Evolutionary conservation across 1,284 basidiomycete species (phyloP).

Genomic region (Cryptococcus amylolentus): DNA sequence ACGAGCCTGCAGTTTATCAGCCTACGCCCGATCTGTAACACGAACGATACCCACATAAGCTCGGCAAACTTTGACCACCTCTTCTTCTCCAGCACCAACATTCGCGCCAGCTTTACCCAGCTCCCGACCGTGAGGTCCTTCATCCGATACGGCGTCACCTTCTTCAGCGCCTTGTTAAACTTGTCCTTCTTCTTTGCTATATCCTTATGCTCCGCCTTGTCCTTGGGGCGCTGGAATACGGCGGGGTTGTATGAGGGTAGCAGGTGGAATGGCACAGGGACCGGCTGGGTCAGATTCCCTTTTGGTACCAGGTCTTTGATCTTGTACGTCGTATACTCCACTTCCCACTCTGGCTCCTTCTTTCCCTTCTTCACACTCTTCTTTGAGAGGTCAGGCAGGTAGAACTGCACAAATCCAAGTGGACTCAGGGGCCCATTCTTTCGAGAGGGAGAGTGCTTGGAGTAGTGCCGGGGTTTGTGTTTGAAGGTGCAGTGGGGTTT

Average conservation of each 20-base stretch:
- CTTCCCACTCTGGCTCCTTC: constrained; percentile 63
- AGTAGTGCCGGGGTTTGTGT: constrained; percentile 40
- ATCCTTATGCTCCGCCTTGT: not conserved
- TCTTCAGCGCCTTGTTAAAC: constrained; percentile 49
- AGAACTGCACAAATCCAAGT: constrained; percentile 60
- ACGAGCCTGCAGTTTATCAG: constrained; percentile 2
- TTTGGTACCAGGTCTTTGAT: constrained; percentile 49
- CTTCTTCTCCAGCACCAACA: constrained; percentile 60
- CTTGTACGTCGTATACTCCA: constrained; percentile 74
- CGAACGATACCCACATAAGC: constrained; percentile 36
- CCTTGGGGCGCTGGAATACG: constrained; percentile 7
- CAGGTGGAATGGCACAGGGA: constrained; percentile 61
- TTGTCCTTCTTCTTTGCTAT: constrained; percentile 15
- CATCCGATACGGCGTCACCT: constrained; percentile 68
- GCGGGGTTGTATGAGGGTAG: constrained; percentile 55
- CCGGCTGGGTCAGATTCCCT: constrained; percentile 36
- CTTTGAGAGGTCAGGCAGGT: constrained; percentile 55
- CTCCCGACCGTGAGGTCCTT: constrained; percentile 71
- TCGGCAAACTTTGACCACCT: constrained; percentile 55
- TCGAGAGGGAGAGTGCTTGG: constrained; percentile 40
- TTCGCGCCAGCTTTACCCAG: constrained; percentile 68
- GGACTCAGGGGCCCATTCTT: constrained; percentile 37
- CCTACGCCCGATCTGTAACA: not conserved
- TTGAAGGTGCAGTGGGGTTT: constrained; percentile 49
- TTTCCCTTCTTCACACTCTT: constrained; percentile 58